phyloP scores from a whole-genome alignment of 108 stramenopile species.

The Nitzschia putrida region DNA sequence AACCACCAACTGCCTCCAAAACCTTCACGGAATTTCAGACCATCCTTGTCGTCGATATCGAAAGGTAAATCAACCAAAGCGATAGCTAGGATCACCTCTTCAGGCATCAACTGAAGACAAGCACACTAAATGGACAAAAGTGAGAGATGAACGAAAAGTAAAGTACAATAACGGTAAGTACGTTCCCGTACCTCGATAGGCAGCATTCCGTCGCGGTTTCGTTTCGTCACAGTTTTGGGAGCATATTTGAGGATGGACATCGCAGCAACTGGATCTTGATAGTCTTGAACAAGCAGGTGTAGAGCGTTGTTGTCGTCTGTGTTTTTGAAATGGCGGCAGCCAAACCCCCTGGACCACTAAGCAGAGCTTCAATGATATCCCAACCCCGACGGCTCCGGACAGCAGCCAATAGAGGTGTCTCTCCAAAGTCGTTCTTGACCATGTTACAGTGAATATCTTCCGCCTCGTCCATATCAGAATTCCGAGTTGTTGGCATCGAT shows the following conservation, averaged over 20 bases:
- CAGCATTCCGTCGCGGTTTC: constrained; percentile 62
- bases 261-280: constrained; percentile 63
- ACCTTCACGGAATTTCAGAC: constrained; percentile 41
- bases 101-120: constrained; percentile 64
- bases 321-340: constrained; percentile 51
- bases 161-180: not conserved
- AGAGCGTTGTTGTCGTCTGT: constrained; percentile 60
- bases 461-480: constrained; percentile 23
- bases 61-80: constrained; percentile 80
- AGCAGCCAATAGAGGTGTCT: constrained; percentile 66
- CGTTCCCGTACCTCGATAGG: constrained; percentile 61
- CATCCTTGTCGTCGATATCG: constrained; percentile 62
- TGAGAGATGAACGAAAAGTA: not conserved
- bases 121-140: constrained; percentile 40
- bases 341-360: constrained; percentile 59
- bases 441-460: constrained; percentile 44
- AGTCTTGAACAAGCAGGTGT: constrained; percentile 61
- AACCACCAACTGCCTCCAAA: constrained; percentile 86
- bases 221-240: constrained; percentile 55
- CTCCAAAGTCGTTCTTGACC: constrained; percentile 65
- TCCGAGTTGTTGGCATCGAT: constrained; percentile 21
- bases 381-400: constrained; percentile 63
- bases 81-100: constrained; percentile 76
- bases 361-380: constrained; percentile 72
- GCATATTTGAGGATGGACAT: constrained; percentile 72